Base-by-base conservation (phyloP, 352 stramenopile genomes). In the Phytophthora colocasiae region DNA sequence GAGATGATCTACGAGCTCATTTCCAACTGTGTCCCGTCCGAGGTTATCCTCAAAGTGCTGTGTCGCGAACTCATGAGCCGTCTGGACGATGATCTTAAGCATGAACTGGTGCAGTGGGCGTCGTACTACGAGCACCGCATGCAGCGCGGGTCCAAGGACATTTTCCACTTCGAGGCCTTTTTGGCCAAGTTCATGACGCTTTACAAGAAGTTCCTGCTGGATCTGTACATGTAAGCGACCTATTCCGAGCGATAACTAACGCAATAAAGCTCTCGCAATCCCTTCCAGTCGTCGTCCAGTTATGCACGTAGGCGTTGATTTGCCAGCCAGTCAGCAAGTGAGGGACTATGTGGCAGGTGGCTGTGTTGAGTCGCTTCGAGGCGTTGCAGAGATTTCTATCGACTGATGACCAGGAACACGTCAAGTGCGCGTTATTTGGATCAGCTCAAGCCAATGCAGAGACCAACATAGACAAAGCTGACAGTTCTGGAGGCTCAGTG, bases 131-230 rank as follows among this genome's bases (percentile, higher is more conserved):
- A 99, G 77, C 95, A 99, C 76, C 91, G 97, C 44, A 94, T 99
- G 80, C 85, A 96, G 61, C 78, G 82, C 81, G 86, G 97, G 39
- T 95, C 88, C 69, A 99, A 99, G 81, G 97, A 99, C 58, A 99
- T 99, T 64, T 99, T 99, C 84, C 97, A 99, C 84, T 90, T 99
- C 48, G 98, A 99, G 78, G 97, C 98, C 10, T 99, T 99, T 80
- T 83, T 99, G 58, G 97, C 97, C 55, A 99, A 99, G 80, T 99
- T 98, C 77, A 99, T 99, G 97, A 92, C 89, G 49, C 86, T 99
- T 66, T 99, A 99, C 88, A 99, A 99, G 80, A 96, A 97, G 66
- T 99, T 98, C 83, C 75, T 99, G 3, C 92, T 98, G 34, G 94
- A 98, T 57, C 71, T 98, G 24, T 95, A 93, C 83, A 92, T 91